Percentiles rank a stretch among this genome's conserved stretches.
Evolutionary conservation across 73 alveolate species (phyloP).

Genomic region (Tetrahymena malaccensis): DNA sequence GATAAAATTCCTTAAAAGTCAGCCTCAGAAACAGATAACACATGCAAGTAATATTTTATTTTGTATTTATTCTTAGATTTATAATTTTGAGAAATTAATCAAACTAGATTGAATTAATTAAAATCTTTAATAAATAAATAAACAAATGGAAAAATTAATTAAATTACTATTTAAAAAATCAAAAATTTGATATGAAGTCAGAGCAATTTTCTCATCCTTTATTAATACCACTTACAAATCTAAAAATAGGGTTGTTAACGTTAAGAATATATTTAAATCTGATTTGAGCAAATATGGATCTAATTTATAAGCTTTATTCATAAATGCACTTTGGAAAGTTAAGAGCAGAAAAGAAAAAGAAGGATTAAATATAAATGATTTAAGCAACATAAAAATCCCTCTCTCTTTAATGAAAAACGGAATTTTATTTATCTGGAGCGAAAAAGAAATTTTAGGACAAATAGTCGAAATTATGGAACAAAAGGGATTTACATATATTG

Average conservation of each 20-base stretch:
- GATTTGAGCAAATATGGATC: neutral
- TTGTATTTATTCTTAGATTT: neutral
- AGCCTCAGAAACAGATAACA: neutral
- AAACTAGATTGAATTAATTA: neutral
- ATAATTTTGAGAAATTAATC: neutral
- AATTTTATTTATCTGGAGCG: conserved; percentile 31
- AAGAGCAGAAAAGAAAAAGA: neutral
- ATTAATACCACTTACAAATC: neutral
- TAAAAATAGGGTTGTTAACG: neutral
- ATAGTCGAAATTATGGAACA: conserved; percentile 10
- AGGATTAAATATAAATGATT: neutral
- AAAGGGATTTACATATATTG: conserved; percentile 27
- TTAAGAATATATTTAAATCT: neutral
- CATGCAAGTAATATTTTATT: neutral
- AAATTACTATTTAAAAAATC: too few relatives aligned
- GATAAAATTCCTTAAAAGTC: neutral
- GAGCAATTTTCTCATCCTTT: neutral
- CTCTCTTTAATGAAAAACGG: conserved; percentile 6
- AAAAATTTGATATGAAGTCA: too few relatives aligned
- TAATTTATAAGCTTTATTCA: neutral
- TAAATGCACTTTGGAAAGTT: neutral
- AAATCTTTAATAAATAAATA: neutral
- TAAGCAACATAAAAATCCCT: neutral
- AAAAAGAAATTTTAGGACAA: conserved; percentile 4
- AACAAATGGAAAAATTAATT: neutral